Evolutionary conservation across 2,329 filamentous ascomycete species (phyloP).

Genomic region (Thielaviopsis euricoi): DNA sequence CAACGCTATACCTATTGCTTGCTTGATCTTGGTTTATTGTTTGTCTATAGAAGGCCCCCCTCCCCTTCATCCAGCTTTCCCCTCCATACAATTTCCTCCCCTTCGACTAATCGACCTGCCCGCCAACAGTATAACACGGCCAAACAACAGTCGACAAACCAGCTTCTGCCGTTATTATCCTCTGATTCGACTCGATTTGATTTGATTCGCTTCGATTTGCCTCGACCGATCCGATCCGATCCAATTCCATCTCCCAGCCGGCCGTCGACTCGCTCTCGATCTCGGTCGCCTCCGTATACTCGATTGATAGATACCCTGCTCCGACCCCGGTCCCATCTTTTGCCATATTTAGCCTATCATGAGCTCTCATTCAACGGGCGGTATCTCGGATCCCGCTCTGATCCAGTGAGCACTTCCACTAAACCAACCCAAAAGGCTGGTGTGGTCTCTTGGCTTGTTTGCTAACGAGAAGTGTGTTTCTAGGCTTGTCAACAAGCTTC

Average conservation of each 20-base stretch:
- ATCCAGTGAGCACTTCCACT: constrained; percentile 34
- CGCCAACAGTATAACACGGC: neutral
- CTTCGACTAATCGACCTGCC: neutral
- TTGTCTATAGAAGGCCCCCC: too few relatives aligned
- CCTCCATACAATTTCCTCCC: constrained; percentile 3
- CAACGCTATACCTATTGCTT: neutral
- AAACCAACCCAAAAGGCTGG: too few relatives aligned
- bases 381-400: constrained; percentile 49
- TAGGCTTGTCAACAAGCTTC: constrained; percentile 91
- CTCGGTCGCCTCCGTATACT: neutral
- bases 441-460: neutral
- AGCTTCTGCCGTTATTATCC: neutral
- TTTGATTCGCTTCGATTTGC: neutral
- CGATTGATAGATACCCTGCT: neutral
- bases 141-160: neutral
- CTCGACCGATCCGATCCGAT: neutral
- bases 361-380: constrained; percentile 24
- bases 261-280: neutral
- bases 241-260: neutral
- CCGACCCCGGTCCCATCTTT: neutral
- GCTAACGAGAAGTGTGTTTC: neutral
- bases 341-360: constrained; percentile 1
- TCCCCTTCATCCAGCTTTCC: constrained; percentile 7
- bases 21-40: neutral
- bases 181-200: neutral